Evolutionary conservation across 2,329 filamentous ascomycete species (phyloP).

Genomic region (Fonsecaea nubica): DNA sequence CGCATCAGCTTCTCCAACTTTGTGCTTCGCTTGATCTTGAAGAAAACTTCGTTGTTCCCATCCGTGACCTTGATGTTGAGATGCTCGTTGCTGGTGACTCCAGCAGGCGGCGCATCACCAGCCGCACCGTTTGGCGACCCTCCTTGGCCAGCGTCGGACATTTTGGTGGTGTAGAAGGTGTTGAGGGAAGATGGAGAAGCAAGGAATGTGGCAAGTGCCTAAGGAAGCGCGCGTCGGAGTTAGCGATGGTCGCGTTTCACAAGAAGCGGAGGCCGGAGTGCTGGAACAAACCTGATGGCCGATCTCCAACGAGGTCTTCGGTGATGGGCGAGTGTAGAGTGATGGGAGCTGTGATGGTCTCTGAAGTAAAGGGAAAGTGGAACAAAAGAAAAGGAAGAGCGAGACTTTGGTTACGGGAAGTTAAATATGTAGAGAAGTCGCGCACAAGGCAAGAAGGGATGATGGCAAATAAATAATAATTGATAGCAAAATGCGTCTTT

Average conservation of each 20-base stretch:
- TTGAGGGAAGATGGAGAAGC: background rate
- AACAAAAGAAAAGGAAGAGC: background rate
- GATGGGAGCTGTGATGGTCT: background rate
- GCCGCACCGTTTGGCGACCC: conserved; percentile 38
- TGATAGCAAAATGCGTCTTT: background rate
- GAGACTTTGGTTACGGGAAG: background rate
- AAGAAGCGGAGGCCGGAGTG: background rate
- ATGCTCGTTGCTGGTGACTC: conserved; percentile 70
- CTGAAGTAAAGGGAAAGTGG: background rate
- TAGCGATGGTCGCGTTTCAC: conserved; percentile 6
- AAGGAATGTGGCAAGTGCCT: conserved; percentile 1
- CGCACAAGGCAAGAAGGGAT: background rate
- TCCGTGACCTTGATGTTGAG: conserved; percentile 99
- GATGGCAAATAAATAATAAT: background rate
- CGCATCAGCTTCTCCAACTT: conserved; percentile 98
- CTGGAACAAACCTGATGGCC: background rate
- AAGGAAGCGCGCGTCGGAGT: conserved; percentile 14
- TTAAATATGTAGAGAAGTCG: conserved; percentile 1
- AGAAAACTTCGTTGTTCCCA: conserved; percentile 99
- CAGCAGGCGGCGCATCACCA: conserved; percentile 34
- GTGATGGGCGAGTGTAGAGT: background rate
- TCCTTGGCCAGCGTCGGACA: conserved; percentile 40
- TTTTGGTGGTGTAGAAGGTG: conserved; percentile 21
- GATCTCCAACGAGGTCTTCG: conserved; percentile 2
- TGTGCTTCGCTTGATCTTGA: conserved; percentile 98